Evolutionary conservation across 2,329 filamentous ascomycete species (phyloP), one percentile per base, ranked within the genome.

Genomic region (Penicillium sclerotigenum): DNA sequence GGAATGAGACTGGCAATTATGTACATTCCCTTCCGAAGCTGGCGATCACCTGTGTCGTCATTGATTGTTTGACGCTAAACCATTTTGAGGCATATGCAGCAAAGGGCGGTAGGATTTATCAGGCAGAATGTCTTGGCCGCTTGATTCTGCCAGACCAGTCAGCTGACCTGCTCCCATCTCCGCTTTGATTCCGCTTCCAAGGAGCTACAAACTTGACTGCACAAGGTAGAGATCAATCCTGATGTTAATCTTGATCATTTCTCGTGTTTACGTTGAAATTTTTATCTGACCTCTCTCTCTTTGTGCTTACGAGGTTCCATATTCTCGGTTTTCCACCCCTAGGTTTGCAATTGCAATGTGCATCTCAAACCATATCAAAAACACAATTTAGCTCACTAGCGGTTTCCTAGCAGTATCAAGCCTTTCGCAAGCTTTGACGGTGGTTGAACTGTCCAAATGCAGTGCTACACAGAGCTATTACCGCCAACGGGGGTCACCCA

Each of bases 391-490:
- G 57, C 57, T 46, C 37, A 47, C 55, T 59, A 43, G 51, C 51
- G 22, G 26, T 53, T 42, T 59, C 31, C 36, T 43, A 48, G 26
- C 20, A 22, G 22, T 28, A 38, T 18, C 46, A 43, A 34, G 52
- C 47, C 52, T 54, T 34, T 20, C 4, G 8, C 13, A 0, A 52
- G 20, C 47, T 42, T 47, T 38, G 46, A 47, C 38, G 22, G 42
- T 31, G 33, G 38, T 20, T 34, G 29, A 20, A 31, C 8, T 43
- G 22, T 45, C 46, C 45, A 57, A 58, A 97, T 97, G 93, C 93
- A 97, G 84, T 96, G 91, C 81, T 97, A 97, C 79, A 92, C 91
- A 71, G 94, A 99, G 82, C 82, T 99, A 73, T 87, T 91, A 74
- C 89, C 93, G 79, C 92, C 94, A 52, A 95, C 92, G 73, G 92